A percentile compares a stretch with the other conserved stretches of the same genome.
phyloP scores from a whole-genome alignment of 2,329 filamentous ascomycete genomes.

The Nigrospora oryzae region DNA sequence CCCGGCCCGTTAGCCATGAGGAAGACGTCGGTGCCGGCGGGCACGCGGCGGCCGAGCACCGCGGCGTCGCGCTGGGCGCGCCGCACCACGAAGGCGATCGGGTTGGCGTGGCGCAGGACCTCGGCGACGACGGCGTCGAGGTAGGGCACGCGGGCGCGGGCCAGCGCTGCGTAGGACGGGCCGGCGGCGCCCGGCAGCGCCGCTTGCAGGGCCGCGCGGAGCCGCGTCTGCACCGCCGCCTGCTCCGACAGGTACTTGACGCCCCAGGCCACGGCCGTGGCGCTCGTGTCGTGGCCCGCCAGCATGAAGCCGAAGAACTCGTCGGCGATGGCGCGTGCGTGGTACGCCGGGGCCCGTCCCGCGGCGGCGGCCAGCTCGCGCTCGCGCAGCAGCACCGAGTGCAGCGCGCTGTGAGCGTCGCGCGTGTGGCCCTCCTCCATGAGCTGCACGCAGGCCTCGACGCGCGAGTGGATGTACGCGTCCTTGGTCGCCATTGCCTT shows the following conservation, averaged over 20 bases:
- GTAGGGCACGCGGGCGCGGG: slow-evolving; percentile 14
- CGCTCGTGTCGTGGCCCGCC: slow-evolving; percentile 23
- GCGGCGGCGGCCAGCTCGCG: slow-evolving; percentile 15
- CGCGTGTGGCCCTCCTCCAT: slow-evolving; percentile 10
- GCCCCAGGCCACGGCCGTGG: slow-evolving; percentile 18
- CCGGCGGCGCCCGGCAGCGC: slow-evolving; percentile 7
- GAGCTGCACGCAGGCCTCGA: slow-evolving; percentile 1
- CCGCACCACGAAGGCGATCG: slow-evolving; percentile 13
- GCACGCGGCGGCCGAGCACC: slow-evolving; percentile 16
- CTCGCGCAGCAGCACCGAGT: slow-evolving; percentile 23
- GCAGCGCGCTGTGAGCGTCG: slow-evolving; percentile 17
- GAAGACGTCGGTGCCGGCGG: slow-evolving; percentile 16
- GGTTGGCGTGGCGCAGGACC: slow-evolving; percentile 15
- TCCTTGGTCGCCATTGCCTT: neutral
- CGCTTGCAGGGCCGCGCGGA: slow-evolving; percentile 13
- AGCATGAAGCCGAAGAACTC: slow-evolving; percentile 22
- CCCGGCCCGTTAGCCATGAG: slow-evolving; percentile 9
- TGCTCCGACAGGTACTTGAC: slow-evolving; percentile 18
- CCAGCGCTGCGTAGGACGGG: slow-evolving; percentile 15
- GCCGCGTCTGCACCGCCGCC: slow-evolving; percentile 13
- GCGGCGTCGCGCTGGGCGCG: slow-evolving; percentile 14
- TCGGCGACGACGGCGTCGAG: slow-evolving; percentile 23
- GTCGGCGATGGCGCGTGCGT: slow-evolving; percentile 13
- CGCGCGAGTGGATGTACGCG: neutral
- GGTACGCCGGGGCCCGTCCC: slow-evolving; percentile 14